Conservation (phyloP, 208 protist genomes). For the Acanthamoeba royreba region DNA sequence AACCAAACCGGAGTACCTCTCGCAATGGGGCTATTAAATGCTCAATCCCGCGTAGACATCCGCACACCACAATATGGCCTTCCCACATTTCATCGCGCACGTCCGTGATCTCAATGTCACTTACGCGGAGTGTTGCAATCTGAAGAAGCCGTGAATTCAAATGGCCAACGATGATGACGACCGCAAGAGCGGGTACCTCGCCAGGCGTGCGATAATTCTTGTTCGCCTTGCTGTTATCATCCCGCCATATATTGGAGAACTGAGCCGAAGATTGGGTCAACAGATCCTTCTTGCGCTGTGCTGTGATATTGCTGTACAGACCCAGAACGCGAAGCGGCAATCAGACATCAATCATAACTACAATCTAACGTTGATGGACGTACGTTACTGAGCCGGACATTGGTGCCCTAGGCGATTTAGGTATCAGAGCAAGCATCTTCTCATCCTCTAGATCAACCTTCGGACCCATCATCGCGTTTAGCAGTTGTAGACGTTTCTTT, state of each 20-base stretch:
- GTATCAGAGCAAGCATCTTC: neutral
- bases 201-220: neutral
- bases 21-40: neutral
- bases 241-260: too few species aligned
- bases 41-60: neutral
- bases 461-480: too few species aligned
- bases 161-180: neutral
- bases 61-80: neutral
- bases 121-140: neutral
- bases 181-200: too few species aligned
- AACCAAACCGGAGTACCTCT: neutral
- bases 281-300: neutral
- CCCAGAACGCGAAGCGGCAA: too few species aligned
- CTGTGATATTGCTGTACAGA: too few species aligned
- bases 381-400: too few species aligned
- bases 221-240: neutral
- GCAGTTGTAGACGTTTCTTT: too few species aligned
- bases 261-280: neutral
- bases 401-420: too few species aligned
- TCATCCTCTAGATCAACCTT: neutral
- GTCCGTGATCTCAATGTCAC: neutral
- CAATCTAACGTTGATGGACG: too few species aligned
- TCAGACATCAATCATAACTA: too few species aligned
- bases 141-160: neutral
- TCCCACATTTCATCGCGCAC: neutral